These are phyloP conservation scores for Corymbia calophylla DNA, from an alignment of 441 rosid species.

Conservation along the genomic window DNA sequence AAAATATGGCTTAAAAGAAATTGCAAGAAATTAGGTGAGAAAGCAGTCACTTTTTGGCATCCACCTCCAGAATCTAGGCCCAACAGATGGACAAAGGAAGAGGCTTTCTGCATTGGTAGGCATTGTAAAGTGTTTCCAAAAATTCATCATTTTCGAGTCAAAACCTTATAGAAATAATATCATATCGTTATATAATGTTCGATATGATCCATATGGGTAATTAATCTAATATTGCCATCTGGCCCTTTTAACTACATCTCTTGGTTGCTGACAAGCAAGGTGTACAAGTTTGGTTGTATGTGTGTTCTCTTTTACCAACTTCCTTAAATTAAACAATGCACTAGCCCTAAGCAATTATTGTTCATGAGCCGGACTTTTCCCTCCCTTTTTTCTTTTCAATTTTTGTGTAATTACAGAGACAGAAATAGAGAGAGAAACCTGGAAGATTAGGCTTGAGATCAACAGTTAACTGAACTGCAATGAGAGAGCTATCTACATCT, in stretches of 20 bases:
- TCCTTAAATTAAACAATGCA: background rate
- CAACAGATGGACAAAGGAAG: background rate
- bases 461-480: slow-evolving; percentile 86
- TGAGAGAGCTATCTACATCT: slow-evolving; percentile 52
- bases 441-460: slow-evolving; percentile 98
- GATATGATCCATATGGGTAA: background rate
- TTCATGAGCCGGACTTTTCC: background rate
- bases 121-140: background rate
- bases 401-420: background rate
- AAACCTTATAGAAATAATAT: background rate
- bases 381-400: background rate
- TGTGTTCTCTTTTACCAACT: background rate
- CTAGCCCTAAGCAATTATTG: background rate
- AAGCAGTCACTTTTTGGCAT: background rate
- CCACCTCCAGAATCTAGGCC: background rate
- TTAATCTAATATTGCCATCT: background rate
- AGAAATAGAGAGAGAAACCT: slow-evolving; percentile 32
- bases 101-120: background rate
- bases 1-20: background rate
- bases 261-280: background rate
- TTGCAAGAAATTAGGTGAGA: background rate
- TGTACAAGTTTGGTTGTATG: background rate
- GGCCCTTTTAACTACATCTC: background rate
- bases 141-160: background rate
- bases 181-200: background rate